Evolutionary conservation across 2,329 filamentous ascomycete species (phyloP).

Genomic region (Fusarium robinianum): DNA sequence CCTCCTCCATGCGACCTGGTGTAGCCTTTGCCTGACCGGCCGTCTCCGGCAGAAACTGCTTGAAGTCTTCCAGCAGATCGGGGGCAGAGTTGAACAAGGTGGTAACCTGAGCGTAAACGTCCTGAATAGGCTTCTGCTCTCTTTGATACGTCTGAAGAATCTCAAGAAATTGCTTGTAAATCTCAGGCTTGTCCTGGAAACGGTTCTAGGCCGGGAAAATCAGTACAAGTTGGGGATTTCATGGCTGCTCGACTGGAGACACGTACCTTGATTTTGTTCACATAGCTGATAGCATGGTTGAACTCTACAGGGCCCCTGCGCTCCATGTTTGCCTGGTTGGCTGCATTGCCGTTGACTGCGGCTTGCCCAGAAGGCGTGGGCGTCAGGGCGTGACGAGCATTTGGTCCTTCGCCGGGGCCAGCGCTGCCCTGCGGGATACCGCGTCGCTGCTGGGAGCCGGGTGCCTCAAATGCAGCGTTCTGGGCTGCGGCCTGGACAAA

Average conservation of each 20-base stretch:
- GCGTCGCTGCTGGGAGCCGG: conserved; percentile 40
- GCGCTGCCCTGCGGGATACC: conserved; percentile 37
- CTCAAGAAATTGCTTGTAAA: conserved; percentile 98
- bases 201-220: conserved; percentile 69
- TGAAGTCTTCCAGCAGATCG: conserved; percentile 96
- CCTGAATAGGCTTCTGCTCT: conserved; percentile 97
- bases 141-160: conserved; percentile 98
- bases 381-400: conserved; percentile 59
- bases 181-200: conserved; percentile 94
- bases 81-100: conserved; percentile 90
- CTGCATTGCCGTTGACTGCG: conserved; percentile 63
- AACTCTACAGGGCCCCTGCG: conserved; percentile 96
- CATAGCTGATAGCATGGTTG: conserved; percentile 98
- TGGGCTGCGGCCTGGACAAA: conserved; percentile 52
- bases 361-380: conserved; percentile 64
- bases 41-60: conserved; percentile 95
- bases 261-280: conserved; percentile 97
- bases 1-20: conserved; percentile 65
- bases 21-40: conserved; percentile 57
- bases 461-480: conserved; percentile 41
- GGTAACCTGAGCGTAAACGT: conserved; percentile 97
- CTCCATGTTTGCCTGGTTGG: conserved; percentile 68
- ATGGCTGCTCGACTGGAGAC: neutral
- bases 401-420: conserved; percentile 49
- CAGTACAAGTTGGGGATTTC: conserved; percentile 22